Percentiles rank a stretch among this genome's conserved stretches.
phyloP scores from a whole-genome alignment of 2,329 filamentous ascomycete genomes.

The Colletotrichum tropicicola region DNA sequence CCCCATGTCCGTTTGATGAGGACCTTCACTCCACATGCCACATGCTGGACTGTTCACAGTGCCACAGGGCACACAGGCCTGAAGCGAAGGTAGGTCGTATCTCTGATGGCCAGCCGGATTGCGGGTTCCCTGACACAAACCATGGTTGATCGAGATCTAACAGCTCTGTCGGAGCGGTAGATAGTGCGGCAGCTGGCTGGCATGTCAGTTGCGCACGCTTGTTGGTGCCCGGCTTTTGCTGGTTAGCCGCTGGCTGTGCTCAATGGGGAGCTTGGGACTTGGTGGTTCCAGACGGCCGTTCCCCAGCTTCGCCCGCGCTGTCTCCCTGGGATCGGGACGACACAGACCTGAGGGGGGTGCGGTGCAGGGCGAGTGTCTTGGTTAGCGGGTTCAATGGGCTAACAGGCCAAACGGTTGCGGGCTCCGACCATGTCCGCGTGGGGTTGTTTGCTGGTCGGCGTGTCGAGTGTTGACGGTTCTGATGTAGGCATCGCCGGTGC shows the following conservation, averaged over 20 bases:
- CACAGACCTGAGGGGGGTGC: not conserved
- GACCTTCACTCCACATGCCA: constrained; percentile 17
- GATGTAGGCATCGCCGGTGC: not conserved
- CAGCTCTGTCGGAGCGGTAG: not conserved
- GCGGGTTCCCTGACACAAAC: not conserved
- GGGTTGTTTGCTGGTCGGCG: not conserved
- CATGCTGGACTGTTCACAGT: constrained; percentile 3
- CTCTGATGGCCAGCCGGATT: not conserved
- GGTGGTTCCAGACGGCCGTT: not conserved
- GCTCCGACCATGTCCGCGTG: not conserved
- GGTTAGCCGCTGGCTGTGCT: not conserved
- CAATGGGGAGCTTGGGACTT: not conserved
- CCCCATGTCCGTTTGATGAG: constrained; percentile 18
- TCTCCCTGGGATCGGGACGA: not conserved
- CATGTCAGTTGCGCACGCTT: not conserved
- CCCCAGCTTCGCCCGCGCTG: constrained; percentile 2
- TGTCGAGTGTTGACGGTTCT: not conserved
- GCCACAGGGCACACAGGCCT: not conserved
- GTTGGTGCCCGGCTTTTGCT: not conserved
- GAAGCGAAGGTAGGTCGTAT: constrained; percentile 11
- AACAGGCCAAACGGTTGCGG: not conserved
- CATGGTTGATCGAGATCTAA: constrained; percentile 7
- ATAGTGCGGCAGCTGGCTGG: not conserved
- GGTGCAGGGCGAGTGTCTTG: not conserved
- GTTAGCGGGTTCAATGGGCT: not conserved